Base-by-base conservation (phyloP, 1,284 basidiomycete species). In the Leccinum pachyderme region DNA sequence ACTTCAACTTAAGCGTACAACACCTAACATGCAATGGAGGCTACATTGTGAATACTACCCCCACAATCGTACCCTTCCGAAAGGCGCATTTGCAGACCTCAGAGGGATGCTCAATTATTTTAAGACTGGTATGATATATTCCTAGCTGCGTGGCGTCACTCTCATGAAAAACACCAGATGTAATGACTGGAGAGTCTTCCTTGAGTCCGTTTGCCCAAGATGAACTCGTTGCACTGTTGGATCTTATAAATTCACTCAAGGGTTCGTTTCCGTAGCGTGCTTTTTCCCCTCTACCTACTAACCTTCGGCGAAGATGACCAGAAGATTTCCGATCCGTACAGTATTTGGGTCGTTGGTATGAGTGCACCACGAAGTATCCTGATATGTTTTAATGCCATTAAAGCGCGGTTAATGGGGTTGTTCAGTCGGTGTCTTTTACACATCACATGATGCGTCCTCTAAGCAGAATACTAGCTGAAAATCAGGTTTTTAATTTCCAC, bases 21-120 rank as follows among this genome's bases (percentile, higher is more conserved):
- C 6, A 8, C 32, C 15, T 63, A 8, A 61, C 29, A 29, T 44
- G 25, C 18, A 45, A 28, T 35, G 8, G 15, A 62, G 63, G 61
- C 48, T 52, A 2, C 61, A 63, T 27, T 63, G 63, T 25, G 61
- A 62, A 54, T 65, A 61, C 41, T 61, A 65, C 5, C 61, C 59
- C 2, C 46, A 64, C 18, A n/a, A 25, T 44, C 49, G 61, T 18
- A 41, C 15, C 11, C 47, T 62, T 47, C 57, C 60, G 0, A 35
- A 39, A n/a, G 3, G 9, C 3, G 32, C 43, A 2, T 58, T 62
- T 12, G 53, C 47, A 24, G 51, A 61, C 8, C 63, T 62, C 1
- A 53, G 61, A 46, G 62, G 64, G 9, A 54, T 64, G 44, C 57
- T 66, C 22, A 62, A 65, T 9, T 63, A 60, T 52, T 50, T 57